Conservation (phyloP, 139 green algal species). For the Diplosphaera chodatii region DNA sequence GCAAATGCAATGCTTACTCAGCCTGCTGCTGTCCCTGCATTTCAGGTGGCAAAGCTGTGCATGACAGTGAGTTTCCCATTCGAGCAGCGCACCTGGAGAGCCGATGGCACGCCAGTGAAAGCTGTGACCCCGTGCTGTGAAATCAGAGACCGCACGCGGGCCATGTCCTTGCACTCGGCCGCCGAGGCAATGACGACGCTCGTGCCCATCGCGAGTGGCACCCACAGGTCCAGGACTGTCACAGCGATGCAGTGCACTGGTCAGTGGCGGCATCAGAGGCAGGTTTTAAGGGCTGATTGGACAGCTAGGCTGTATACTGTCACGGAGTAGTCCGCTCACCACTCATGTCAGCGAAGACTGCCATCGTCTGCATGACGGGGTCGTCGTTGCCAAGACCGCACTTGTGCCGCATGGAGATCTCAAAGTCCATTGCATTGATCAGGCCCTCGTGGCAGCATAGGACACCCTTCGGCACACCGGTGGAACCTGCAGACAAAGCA, state of each 20-base stretch:
- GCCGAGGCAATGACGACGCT: slow-evolving; percentile 13
- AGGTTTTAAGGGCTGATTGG: too few relatives aligned
- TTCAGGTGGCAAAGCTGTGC: too few relatives aligned
- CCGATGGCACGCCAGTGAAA: slow-evolving; percentile 5
- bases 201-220: slow-evolving; percentile 7
- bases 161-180: slow-evolving; percentile 15
- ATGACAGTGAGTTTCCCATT: too few relatives aligned
- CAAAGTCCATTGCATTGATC: background rate
- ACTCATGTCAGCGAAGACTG: slow-evolving; percentile 9
- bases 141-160: slow-evolving; percentile 14
- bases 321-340: too few relatives aligned
- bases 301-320: too few relatives aligned
- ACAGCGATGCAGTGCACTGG: slow-evolving; percentile 33
- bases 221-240: slow-evolving; percentile 17
- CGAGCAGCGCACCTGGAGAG: background rate
- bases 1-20: too few relatives aligned
- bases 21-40: too few relatives aligned
- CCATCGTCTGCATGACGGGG: slow-evolving; percentile 12
- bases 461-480: slow-evolving; percentile 44
- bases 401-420: background rate
- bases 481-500: slow-evolving; percentile 40
- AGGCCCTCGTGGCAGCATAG: background rate
- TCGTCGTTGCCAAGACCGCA: background rate
- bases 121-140: slow-evolving; percentile 10
- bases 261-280: too few relatives aligned